Base-by-base conservation (phyloP, 208 protist genomes). In the Trypanosoma caninum region DNA sequence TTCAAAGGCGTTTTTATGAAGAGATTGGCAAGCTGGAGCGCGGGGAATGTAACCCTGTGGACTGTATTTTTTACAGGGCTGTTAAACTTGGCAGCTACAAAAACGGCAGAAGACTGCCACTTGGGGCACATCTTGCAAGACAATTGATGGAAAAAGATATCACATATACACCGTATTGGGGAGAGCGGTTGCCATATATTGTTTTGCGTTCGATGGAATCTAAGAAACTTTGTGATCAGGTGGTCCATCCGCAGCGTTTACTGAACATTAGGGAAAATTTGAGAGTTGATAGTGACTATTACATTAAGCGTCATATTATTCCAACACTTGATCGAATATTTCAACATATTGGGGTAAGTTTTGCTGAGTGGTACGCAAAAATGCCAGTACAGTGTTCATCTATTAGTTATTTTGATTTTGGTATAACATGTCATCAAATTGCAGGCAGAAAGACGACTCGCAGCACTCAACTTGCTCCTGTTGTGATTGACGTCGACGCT, bases 321-420 rank as follows among this genome's bases (percentile, higher is more conserved):
- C 70, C 82, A 40, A 65, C 80, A 14, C 75, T 95, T 10, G 82
- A 93, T 54, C 84, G 89, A 37, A 72, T 95, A 45, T 87, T 95
- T 48, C 83, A 80, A 60, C 66, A 84, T 13, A 68, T 91, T 28
- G 78, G 79, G n/a, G 59, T 93, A 25, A 86, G 74, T 68, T 76
- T 79, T 65, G 65, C 65, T 25, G 54, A 46, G 33, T 89, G 82
- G 80, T 89, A 80, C 52, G 56, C 56, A 18, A 38, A 63, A 28
- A 84, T 92, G 78, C 78, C 82, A 30, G 75, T 75, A 3, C 71
- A 72, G 0, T 69, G 78, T 34, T 58, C 66, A 28, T 37, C 48
- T 61, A 47, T 55, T 35, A 28, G 48, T 64, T 44, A 62, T 65
- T 55, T 66, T 76, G 37, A 70, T 41, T 31, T 48, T 1, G 30